These are phyloP conservation scores for Casuarina equisetifolia DNA, from an alignment of 306 rosid species.

Conservation along the genomic window DNA sequence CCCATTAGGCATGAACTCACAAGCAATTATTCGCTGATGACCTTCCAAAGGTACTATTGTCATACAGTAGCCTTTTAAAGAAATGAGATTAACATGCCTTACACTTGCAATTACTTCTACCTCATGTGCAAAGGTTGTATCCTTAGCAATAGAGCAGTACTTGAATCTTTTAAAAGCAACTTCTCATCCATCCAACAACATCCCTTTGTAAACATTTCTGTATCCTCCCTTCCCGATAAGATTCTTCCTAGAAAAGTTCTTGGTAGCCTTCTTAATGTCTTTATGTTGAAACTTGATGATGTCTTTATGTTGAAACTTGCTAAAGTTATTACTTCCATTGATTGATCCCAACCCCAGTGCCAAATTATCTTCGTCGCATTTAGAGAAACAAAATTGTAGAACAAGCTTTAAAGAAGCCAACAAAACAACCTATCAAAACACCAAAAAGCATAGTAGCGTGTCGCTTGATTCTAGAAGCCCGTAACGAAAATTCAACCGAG, in stretches of 20 bases:
- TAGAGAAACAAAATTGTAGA: slow-evolving; percentile 19
- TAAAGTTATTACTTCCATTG: neutral
- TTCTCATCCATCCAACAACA: slow-evolving; percentile 27
- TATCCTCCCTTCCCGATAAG: slow-evolving; percentile 27
- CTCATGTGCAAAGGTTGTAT: slow-evolving; percentile 27
- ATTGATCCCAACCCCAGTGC: neutral
- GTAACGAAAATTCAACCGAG: slow-evolving; percentile 8
- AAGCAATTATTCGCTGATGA: slow-evolving; percentile 30
- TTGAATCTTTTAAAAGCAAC: slow-evolving; percentile 41
- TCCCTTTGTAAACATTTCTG: slow-evolving; percentile 37
- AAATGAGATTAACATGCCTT: slow-evolving; percentile 32
- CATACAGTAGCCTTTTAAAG: slow-evolving; percentile 27
- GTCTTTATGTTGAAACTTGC: slow-evolving; percentile 22
- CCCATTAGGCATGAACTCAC: slow-evolving; percentile 29
- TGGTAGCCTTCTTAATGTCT: slow-evolving; percentile 25
- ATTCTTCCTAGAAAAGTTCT: slow-evolving; percentile 30
- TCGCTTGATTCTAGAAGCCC: neutral
- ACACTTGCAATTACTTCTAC: slow-evolving; percentile 33
- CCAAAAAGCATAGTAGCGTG: slow-evolving; percentile 10
- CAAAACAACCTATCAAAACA: neutral
- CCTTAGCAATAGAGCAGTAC: slow-evolving; percentile 28
- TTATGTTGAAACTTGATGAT: slow-evolving; percentile 17
- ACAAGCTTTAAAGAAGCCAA: slow-evolving; percentile 17
- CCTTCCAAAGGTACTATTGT: slow-evolving; percentile 20
- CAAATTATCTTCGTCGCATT: slow-evolving; percentile 13